phyloP scores from a whole-genome alignment of 495 filamentous ascomycete species.

The Jackrogersella multiformis region DNA sequence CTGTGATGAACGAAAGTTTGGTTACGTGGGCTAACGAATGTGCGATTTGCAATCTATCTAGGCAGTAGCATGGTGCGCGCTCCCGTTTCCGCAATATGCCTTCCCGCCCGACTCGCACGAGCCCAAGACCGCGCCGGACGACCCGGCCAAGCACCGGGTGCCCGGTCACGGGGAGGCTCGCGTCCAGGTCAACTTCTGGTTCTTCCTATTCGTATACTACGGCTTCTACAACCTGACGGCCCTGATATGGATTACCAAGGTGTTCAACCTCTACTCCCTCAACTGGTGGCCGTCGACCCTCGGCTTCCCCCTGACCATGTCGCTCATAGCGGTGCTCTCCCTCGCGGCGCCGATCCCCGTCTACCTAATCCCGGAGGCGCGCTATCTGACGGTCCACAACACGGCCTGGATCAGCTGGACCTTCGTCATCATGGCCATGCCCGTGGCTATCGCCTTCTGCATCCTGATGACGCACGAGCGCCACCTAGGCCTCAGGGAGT shows the following conservation, averaged over 20 bases:
- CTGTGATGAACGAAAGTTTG: neutral
- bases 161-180: constrained; percentile 68
- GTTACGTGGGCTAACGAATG: constrained; percentile 23
- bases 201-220: constrained; percentile 72
- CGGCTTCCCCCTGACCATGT: constrained; percentile 66
- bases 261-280: constrained; percentile 72
- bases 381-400: constrained; percentile 63
- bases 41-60: constrained; percentile 36
- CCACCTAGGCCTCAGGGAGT: constrained; percentile 62
- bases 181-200: constrained; percentile 73
- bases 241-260: constrained; percentile 72
- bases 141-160: constrained; percentile 47
- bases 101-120: constrained; percentile 38
- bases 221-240: constrained; percentile 70
- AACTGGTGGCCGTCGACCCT: constrained; percentile 71
- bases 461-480: constrained; percentile 68
- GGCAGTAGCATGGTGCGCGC: constrained; percentile 68
- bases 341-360: constrained; percentile 64
- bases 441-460: constrained; percentile 66
- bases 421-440: constrained; percentile 71
- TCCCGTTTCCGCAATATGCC: constrained; percentile 70
- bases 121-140: constrained; percentile 16
- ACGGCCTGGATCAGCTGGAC: constrained; percentile 71
- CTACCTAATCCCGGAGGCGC: constrained; percentile 60
- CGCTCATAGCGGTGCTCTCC: constrained; percentile 63